Evolutionary conservation across 148 eudicot genomes (phyloP), one percentile per base, ranked within the genome.

Genomic region (Euryodendron excelsum): DNA sequence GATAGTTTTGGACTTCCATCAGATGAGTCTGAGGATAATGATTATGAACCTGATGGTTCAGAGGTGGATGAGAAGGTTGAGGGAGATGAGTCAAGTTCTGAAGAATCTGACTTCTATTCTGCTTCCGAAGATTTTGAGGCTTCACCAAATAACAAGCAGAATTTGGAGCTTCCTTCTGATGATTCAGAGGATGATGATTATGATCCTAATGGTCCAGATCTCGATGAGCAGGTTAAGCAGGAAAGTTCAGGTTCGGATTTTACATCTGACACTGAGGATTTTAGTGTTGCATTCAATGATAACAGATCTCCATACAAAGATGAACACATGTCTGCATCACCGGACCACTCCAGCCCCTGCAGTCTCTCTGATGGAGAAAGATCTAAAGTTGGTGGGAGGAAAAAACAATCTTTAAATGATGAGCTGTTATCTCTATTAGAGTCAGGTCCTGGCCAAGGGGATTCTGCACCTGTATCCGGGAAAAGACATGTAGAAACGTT

Each of bases 131-230:
- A 89, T 85, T 72, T 80, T 70, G 87, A 80, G 58, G 80, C 87
- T 77, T 73, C 83, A 31, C 61, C 80, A 50, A 68, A 77, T 28
- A 81, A 74, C 36, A 90, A 85, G 37, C 87, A 84, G 78, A 30
- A 84, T 78, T 82, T 87, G 69, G 93, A 88, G 34, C 91, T 92
- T 53, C 89, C 95, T 78, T 91, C 97, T 68, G 97, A 92, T 81
- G 98, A 94, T 82, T 88, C 98, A 17, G 93, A 92, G 78, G 98
- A 94, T 87, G 88, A 92, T 81, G 98, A 94, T 87, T 94, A 75
- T 81, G 85, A 92, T 83, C 98, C 98, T 72, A 78, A 82, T 78
- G 86, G 80, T 62, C 70, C 76, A 69, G 88, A 86, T 80, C 52
- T 73, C n/a, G 87, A 87, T 79, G 82, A 83, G 59, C 77, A 81